phyloP scores from a whole-genome alignment of 2,329 filamentous ascomycete genomes.

The Colletotrichum tamarilloi region DNA sequence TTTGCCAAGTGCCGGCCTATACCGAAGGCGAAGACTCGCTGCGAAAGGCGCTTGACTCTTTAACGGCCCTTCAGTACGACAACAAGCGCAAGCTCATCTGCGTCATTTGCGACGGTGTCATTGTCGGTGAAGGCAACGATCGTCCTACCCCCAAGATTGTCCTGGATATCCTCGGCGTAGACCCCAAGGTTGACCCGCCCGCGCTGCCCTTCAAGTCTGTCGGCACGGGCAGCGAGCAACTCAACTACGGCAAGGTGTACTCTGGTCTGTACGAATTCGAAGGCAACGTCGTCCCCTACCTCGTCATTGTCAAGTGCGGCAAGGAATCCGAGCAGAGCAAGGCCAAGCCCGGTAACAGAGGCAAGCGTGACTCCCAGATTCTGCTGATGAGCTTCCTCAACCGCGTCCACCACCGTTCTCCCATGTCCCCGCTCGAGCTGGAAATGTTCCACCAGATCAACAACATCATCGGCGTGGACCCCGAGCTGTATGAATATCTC shows the following conservation, averaged over 20 bases:
- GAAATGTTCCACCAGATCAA: constrained; percentile 99
- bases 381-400: constrained; percentile 99
- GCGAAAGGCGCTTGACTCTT: constrained; percentile 90
- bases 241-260: constrained; percentile 99
- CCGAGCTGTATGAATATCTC: constrained; percentile 97
- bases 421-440: constrained; percentile 96
- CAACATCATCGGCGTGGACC: constrained; percentile 98
- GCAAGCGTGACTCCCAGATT: constrained; percentile 99
- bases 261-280: constrained; percentile 97
- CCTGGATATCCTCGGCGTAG: constrained; percentile 94
- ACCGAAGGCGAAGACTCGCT: constrained; percentile 97
- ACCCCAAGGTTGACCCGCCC: constrained; percentile 95
- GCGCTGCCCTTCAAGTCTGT: constrained; percentile 95
- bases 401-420: constrained; percentile 95
- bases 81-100: constrained; percentile 98
- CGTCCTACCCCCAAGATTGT: constrained; percentile 97
- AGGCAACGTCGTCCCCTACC: constrained; percentile 95
- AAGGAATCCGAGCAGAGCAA: constrained; percentile 95
- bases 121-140: constrained; percentile 95
- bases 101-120: constrained; percentile 97
- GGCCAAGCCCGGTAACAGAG: constrained; percentile 95
- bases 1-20: constrained; percentile 97
- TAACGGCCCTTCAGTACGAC: constrained; percentile 95
- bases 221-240: constrained; percentile 87
- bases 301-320: constrained; percentile 96